phyloP scores from a whole-genome alignment of 495 filamentous ascomycete species.

The Paragyromitra xinjiangensis region DNA sequence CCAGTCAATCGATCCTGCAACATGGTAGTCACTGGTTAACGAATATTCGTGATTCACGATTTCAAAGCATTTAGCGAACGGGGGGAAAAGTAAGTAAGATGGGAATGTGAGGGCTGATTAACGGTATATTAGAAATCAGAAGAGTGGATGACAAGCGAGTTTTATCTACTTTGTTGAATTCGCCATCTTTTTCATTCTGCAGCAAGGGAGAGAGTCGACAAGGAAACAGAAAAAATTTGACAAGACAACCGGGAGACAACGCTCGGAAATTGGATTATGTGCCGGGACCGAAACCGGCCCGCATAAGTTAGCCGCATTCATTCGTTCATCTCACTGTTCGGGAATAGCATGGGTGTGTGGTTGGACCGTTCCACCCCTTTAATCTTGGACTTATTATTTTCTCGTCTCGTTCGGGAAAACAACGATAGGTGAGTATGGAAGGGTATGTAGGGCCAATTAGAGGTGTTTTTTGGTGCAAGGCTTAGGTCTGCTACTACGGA shows the following conservation, averaged over 20 bases:
- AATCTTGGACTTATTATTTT: conserved; percentile 41
- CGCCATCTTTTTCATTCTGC: not conserved
- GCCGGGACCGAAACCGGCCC: conserved; percentile 39
- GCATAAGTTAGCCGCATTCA: conserved; percentile 49
- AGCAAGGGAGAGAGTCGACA: not conserved
- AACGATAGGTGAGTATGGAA: conserved; percentile 24
- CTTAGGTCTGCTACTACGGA: conserved; percentile 18
- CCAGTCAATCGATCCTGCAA: not conserved
- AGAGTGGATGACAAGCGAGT: conserved; percentile 16
- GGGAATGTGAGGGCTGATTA: not conserved
- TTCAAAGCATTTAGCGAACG: conserved; percentile 6
- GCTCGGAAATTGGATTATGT: conserved; percentile 44
- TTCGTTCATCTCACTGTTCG: conserved; percentile 29
- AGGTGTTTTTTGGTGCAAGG: conserved; percentile 29
- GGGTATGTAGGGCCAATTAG: conserved; percentile 35
- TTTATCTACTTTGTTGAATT: conserved; percentile 12
- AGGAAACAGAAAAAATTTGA: conserved; percentile 7
- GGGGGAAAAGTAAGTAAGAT: not conserved
- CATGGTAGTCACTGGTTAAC: not conserved
- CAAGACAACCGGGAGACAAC: conserved; percentile 15
- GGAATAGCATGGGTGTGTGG: conserved; percentile 37
- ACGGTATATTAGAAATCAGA: conserved; percentile 41
- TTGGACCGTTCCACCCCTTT: conserved; percentile 51
- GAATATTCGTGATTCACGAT: conserved; percentile 9
- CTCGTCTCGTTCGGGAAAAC: conserved; percentile 22